Evolutionary conservation across 2,329 filamentous ascomycete species (phyloP).

Genomic region (Aspergillus aculeatinus): DNA sequence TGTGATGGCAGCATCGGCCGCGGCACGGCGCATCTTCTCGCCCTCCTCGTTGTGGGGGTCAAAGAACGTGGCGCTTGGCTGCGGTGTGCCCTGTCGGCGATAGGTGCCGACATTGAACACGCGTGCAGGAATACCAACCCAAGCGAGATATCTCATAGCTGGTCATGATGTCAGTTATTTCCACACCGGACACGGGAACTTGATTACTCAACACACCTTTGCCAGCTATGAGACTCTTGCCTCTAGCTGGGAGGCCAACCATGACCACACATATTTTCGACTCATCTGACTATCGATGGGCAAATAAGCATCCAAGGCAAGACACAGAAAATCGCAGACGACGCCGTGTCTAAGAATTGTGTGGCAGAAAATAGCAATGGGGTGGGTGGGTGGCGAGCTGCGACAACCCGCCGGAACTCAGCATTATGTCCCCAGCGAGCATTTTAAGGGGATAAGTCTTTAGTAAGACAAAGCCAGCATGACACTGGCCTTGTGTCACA

Average conservation of each 20-base stretch:
- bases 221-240: constrained; percentile 96
- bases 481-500: not conserved
- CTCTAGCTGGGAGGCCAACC: constrained; percentile 92
- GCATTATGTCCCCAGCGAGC: not conserved
- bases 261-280: constrained; percentile 97
- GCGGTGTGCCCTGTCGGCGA: constrained; percentile 82
- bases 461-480: not conserved
- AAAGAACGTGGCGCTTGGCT: constrained; percentile 92
- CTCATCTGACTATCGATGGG: constrained; percentile 80
- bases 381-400: not conserved
- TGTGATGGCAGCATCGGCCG: constrained; percentile 84
- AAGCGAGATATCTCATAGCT: constrained; percentile 93
- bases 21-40: constrained; percentile 81
- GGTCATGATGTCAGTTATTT: constrained; percentile 8
- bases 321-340: not conserved
- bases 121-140: constrained; percentile 90
- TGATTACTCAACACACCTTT: constrained; percentile 66
- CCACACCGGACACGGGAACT: not conserved
- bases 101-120: constrained; percentile 98
- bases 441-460: not conserved
- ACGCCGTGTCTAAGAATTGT: not conserved
- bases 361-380: not conserved
- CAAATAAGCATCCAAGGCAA: constrained; percentile 9
- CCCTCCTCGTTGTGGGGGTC: constrained; percentile 86
- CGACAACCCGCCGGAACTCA: not conserved